Evolutionary conservation across 495 filamentous ascomycete species (phyloP).

Genomic region (Parathielavia appendiculata): DNA sequence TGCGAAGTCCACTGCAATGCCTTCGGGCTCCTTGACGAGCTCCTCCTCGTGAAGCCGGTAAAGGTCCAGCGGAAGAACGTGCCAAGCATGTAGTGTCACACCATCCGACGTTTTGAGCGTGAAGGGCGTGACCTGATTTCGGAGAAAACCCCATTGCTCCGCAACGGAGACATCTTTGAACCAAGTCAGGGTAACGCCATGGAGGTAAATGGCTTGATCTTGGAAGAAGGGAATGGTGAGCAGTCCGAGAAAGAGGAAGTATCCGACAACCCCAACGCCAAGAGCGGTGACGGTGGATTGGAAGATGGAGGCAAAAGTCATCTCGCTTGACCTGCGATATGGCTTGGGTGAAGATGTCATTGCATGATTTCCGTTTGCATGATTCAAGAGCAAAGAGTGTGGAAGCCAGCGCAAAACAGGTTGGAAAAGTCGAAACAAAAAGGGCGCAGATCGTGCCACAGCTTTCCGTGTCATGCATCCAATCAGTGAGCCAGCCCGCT

Average conservation of each 20-base stretch:
- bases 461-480: no score
- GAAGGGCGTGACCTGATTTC: slow-evolving; percentile 68
- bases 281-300: slow-evolving; percentile 18
- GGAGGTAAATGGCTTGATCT: slow-evolving; percentile 50
- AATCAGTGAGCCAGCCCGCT: no score
- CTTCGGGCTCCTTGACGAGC: slow-evolving; percentile 43
- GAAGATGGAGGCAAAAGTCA: not conserved
- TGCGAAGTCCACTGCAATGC: slow-evolving; percentile 48
- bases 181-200: slow-evolving; percentile 60
- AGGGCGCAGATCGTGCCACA: no score
- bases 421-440: no score
- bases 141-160: slow-evolving; percentile 74
- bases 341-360: no score
- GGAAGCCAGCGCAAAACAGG: no score
- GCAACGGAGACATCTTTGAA: slow-evolving; percentile 62
- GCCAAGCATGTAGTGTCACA: slow-evolving; percentile 61
- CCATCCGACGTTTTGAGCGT: slow-evolving; percentile 50
- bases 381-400: no score
- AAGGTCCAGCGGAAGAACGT: slow-evolving; percentile 57
- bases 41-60: slow-evolving; percentile 51
- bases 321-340: no score
- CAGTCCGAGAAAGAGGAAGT: slow-evolving; percentile 41
- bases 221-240: slow-evolving; percentile 50
- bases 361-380: no score
- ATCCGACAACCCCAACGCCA: slow-evolving; percentile 29